Evolutionary conservation across 163 green algal species (phyloP).

Genomic region (Volvox carteri): DNA sequence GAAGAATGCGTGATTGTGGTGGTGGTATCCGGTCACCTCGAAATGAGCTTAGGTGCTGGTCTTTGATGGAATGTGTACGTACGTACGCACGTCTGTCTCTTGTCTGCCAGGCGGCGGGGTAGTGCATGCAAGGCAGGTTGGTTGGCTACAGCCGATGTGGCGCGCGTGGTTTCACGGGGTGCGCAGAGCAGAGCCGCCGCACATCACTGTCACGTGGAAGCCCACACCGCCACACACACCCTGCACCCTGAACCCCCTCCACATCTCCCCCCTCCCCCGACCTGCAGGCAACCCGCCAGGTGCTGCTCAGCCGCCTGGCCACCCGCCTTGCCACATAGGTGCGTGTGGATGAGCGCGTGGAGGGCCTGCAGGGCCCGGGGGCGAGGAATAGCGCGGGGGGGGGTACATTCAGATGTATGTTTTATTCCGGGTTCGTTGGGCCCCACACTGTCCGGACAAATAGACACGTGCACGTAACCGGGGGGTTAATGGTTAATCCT

Average conservation of each 20-base stretch:
- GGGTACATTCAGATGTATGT: not conserved
- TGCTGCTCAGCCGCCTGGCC: not conserved
- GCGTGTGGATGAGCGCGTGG: not conserved
- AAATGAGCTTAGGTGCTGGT: too few species aligned
- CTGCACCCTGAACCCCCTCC: not conserved
- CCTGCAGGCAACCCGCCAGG: constrained; percentile 7
- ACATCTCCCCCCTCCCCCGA: not conserved
- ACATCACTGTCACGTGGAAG: not conserved
- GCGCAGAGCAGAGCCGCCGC: not conserved
- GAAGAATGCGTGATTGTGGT: not conserved
- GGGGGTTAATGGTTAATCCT: not conserved
- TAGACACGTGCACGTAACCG: not conserved
- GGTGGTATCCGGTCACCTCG: not conserved
- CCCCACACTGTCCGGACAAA: not conserved
- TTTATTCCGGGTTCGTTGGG: too few species aligned
- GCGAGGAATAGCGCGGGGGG: not conserved
- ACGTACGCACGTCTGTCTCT: too few species aligned
- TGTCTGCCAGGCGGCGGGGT: too few species aligned
- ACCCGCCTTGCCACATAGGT: constrained; percentile 18
- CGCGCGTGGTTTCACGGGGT: not conserved
- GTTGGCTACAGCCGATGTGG: not conserved
- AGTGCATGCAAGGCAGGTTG: too few species aligned
- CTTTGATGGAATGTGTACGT: too few species aligned
- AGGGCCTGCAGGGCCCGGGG: not conserved
- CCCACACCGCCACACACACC: not conserved